Conservation (phyloP, 1,139 yeast genomes). For the Blastobotrys elegans region DNA sequence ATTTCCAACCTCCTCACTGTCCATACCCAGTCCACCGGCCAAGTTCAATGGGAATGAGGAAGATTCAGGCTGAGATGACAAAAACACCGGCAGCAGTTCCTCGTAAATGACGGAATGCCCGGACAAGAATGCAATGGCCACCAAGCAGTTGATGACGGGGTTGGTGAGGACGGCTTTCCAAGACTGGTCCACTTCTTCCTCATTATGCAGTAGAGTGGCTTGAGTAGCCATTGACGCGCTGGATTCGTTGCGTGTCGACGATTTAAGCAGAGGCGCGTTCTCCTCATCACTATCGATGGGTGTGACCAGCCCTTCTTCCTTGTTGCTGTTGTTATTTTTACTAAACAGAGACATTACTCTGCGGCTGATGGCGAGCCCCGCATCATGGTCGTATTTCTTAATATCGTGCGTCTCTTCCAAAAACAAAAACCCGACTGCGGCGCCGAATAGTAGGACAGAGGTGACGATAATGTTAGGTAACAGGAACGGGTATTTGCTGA, state of each 20-base stretch:
- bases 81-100: slow-evolving; percentile 56
- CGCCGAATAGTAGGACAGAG: slow-evolving; percentile 32
- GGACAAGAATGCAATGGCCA: slow-evolving; percentile 33
- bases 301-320: slow-evolving; percentile 20
- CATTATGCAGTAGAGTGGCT: slow-evolving; percentile 4
- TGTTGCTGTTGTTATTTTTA: neutral
- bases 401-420: slow-evolving; percentile 57
- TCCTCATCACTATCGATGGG: slow-evolving; percentile 5
- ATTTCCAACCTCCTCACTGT: slow-evolving; percentile 48
- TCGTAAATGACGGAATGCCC: slow-evolving; percentile 51
- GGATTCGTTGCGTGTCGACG: neutral
- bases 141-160: slow-evolving; percentile 17
- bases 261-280: slow-evolving; percentile 11
- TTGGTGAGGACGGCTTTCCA: slow-evolving; percentile 34
- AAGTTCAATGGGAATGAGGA: slow-evolving; percentile 46
- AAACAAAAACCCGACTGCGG: slow-evolving; percentile 45
- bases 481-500: slow-evolving; percentile 50
- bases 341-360: neutral
- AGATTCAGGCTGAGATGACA: slow-evolving; percentile 45
- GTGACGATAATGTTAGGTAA: slow-evolving; percentile 56
- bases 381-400: slow-evolving; percentile 42
- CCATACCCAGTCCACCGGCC: slow-evolving; percentile 47
- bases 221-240: slow-evolving; percentile 5
- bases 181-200: slow-evolving; percentile 27
- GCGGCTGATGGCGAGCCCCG: slow-evolving; percentile 42